These are phyloP conservation scores for Mucor racemosus DNA, from an alignment of 371 early-diverging fungal genomes.

Conservation along the genomic window DNA sequence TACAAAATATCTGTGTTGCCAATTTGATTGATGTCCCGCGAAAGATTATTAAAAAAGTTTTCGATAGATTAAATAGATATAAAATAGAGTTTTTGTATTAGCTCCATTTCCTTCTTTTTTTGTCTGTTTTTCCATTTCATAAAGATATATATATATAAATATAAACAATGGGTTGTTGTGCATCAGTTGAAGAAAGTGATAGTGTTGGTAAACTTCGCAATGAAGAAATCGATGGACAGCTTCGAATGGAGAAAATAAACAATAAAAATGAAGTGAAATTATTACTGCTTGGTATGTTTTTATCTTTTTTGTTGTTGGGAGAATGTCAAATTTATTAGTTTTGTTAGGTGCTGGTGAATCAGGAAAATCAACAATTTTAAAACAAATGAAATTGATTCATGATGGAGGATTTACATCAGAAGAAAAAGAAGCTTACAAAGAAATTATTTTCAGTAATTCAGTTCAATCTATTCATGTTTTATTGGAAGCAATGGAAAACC, in stretches of 20 bases:
- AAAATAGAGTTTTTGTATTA: no score
- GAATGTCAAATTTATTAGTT: background rate
- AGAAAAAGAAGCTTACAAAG: conserved; percentile 90
- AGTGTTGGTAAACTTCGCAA: conserved; percentile 78
- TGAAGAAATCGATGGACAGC: conserved; percentile 89
- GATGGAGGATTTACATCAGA: conserved; percentile 88
- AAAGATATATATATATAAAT: no score
- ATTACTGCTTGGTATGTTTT: conserved; percentile 86
- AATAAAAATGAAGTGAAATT: conserved; percentile 94
- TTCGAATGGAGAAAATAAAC: conserved; percentile 80
- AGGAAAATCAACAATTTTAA: no score
- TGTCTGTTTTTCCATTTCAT: conserved; percentile 2
- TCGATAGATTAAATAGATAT: no score
- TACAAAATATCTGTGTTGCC: background rate
- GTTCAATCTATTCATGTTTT: conserved; percentile 94
- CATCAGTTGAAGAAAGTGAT: conserved; percentile 75
- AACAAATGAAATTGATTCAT: conserved; percentile 98
- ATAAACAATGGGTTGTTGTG: conserved; percentile 91
- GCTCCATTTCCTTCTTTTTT: conserved; percentile 1
- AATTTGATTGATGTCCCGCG: conserved; percentile 8
- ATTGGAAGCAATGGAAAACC: conserved; percentile 88
- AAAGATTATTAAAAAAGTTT: background rate
- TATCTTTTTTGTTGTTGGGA: background rate
- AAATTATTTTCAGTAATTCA: conserved; percentile 93
- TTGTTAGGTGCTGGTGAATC: conserved; percentile 87